Conservation (phyloP, 2,329 filamentous ascomycete species). For the Fusarium aywerte region DNA sequence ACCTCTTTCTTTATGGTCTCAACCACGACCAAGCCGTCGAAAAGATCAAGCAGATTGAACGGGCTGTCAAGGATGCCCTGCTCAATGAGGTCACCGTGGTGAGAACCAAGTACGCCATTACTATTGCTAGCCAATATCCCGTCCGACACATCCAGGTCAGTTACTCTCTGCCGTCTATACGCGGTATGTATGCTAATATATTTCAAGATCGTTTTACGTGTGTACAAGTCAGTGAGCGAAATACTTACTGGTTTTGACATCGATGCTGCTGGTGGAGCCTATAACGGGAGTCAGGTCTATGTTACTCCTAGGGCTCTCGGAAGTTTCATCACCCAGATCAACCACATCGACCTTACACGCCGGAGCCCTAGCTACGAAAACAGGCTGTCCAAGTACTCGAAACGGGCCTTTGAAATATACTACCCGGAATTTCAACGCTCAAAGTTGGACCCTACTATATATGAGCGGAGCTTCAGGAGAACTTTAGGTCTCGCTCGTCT, state of each 20-base stretch:
- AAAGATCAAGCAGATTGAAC: slow-evolving; percentile 86
- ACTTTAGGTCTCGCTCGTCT: slow-evolving; percentile 82
- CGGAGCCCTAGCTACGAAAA: slow-evolving; percentile 90
- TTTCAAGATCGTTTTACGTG: slow-evolving; percentile 78
- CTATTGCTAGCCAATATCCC: slow-evolving; percentile 85
- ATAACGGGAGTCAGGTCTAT: slow-evolving; percentile 83
- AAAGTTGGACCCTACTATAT: slow-evolving; percentile 90
- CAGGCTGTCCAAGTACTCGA: slow-evolving; percentile 85
- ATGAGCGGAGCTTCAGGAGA: slow-evolving; percentile 80
- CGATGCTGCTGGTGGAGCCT: slow-evolving; percentile 83
- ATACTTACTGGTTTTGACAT: slow-evolving; percentile 91
- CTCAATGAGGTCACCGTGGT: slow-evolving; percentile 86
- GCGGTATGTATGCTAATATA: slow-evolving; percentile 5
- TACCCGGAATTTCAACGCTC: slow-evolving; percentile 80
- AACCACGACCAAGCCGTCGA: slow-evolving; percentile 80
- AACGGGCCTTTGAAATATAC: slow-evolving; percentile 84
- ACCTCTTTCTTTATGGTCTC: slow-evolving; percentile 85
- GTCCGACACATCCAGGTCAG: slow-evolving; percentile 77
- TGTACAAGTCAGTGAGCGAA: slow-evolving; percentile 85
- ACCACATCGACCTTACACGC: slow-evolving; percentile 80
- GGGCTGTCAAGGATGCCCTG: slow-evolving; percentile 78
- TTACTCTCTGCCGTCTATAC: neutral
- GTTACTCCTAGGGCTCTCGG: slow-evolving; percentile 79
- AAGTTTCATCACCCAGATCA: slow-evolving; percentile 84
- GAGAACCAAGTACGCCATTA: slow-evolving; percentile 87